Conservation (phyloP, 2,329 filamentous ascomycete species). For the Samsoniella hepiali region DNA sequence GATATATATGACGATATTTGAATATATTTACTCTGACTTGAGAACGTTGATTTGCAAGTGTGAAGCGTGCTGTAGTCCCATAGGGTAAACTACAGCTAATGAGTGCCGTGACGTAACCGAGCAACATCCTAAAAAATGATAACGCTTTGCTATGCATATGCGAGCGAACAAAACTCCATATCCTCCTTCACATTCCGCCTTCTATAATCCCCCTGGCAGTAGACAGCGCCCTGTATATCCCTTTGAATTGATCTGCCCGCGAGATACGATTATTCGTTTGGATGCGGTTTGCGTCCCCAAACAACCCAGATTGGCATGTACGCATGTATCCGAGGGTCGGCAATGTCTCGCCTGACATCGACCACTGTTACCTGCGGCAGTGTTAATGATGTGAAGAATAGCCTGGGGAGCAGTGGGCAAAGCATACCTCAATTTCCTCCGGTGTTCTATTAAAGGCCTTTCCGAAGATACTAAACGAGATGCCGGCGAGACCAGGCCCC, state of each 20-base stretch:
- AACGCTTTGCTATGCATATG: slow-evolving; percentile 4
- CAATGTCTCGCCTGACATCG: slow-evolving; percentile 46
- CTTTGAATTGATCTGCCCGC: neutral
- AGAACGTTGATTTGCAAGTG: no score
- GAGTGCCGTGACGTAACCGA: no score
- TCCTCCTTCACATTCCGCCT: neutral
- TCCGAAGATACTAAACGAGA: slow-evolving; percentile 41
- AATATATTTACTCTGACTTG: no score
- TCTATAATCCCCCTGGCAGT: no score
- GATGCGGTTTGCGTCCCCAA: slow-evolving; percentile 48
- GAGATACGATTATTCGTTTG: slow-evolving; percentile 26
- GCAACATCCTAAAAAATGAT: no score
- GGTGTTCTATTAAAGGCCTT: slow-evolving; percentile 39
- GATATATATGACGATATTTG: no score
- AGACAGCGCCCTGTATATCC: neutral
- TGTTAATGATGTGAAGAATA: slow-evolving; percentile 15
- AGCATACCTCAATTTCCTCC: slow-evolving; percentile 48
- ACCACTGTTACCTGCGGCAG: slow-evolving; percentile 43
- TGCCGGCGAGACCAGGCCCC: slow-evolving; percentile 42
- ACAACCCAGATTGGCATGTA: slow-evolving; percentile 51
- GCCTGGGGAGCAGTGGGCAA: neutral
- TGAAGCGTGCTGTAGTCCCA: no score
- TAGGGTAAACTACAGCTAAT: neutral
- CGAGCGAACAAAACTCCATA: neutral
- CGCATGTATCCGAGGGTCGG: slow-evolving; percentile 45